Base-by-base conservation (phyloP, 2,329 filamentous ascomycete species). In the Incumbomyces delicatus region DNA sequence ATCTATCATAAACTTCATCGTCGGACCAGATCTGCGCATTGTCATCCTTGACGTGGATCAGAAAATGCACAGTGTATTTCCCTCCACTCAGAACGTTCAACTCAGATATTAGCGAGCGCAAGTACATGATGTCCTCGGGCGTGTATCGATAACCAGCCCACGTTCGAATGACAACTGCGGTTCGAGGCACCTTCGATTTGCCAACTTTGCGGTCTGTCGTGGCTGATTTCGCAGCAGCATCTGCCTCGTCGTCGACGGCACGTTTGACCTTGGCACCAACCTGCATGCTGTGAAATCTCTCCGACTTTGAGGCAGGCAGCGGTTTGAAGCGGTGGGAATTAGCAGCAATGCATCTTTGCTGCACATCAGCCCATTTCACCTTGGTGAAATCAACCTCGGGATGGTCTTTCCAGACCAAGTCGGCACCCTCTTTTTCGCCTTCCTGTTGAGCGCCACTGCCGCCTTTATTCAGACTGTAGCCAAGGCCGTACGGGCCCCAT, bases 401-500 rank as follows among this genome's bases (percentile, higher is more conserved):
- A 3, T 72, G 69, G 39, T 78, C 73, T 11, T 77, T 72, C 88
- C 89, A 95, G 7, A 94, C 81, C 17, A 76, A 70, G 35, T 89
- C 83, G n/a, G 80, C 75, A 2, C 87, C 89, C 54, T 92, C 85
- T 41, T 75, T 80, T 52, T 95, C 85, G 17, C 87, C 87, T 57
- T 88, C 81, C 63, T 94, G 77, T 10, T 87, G 89, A n/a, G 85
- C 81, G 3, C 90, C 88, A 20, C 84, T 80, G 1, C 90, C 90
- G 11, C 90, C 90, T 53, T 76, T 80, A 48, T 80, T 80, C 30
- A 76, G 71, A 29, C 84, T 86, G 63, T 96, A 96, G 7, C 90
- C 90, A 51, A 87, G 78, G 0, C 90, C 90, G 57, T 98, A 98
- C 0, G 90, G 85, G 0, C 87, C 89, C 27, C 92, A 78, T 53